These are phyloP conservation scores for Colletotrichum falcatum DNA, from an alignment of 2,329 filamentous ascomycete genomes.

Conservation along the genomic window DNA sequence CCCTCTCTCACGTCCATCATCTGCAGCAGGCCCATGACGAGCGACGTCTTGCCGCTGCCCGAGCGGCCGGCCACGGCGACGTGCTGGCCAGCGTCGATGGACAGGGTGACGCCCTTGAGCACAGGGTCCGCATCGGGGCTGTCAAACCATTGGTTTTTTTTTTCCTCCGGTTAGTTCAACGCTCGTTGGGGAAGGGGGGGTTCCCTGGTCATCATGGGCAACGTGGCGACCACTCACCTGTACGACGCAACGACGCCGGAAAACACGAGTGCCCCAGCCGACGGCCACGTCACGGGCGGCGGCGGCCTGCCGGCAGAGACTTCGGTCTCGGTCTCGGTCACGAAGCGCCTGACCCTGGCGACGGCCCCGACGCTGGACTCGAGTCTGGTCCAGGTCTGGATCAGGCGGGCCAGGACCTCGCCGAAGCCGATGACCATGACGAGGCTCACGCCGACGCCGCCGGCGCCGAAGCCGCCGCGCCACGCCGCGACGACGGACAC, in stretches of 20 bases:
- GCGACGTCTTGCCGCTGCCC: constrained; percentile 28
- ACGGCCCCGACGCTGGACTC: constrained; percentile 31
- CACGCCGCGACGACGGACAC: constrained; percentile 33
- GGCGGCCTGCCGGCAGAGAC: neutral
- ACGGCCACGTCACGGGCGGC: neutral
- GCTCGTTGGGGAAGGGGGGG: rapidly evolving
- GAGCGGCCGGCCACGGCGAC: constrained; percentile 24
- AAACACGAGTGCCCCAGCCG: constrained; percentile 3
- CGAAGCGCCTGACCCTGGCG: constrained; percentile 16
- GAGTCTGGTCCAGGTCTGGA: constrained; percentile 43
- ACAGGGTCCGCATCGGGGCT: neutral
- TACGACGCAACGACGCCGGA: constrained; percentile 22
- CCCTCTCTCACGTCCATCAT: constrained; percentile 22
- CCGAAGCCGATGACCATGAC: constrained; percentile 36
- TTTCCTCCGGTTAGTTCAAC: neutral
- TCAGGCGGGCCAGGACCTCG: neutral
- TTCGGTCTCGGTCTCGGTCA: constrained; percentile 8
- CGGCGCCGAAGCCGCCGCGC: constrained; percentile 46
- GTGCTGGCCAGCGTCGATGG: constrained; percentile 5
- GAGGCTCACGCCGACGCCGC: constrained; percentile 44
- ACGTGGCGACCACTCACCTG: neutral
- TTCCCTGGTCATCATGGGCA: rapidly evolving
- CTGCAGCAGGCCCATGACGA: constrained; percentile 16
- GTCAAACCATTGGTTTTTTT: too few species aligned
- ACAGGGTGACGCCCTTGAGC: constrained; percentile 14